Evolutionary conservation across 805 yeast species (phyloP).

Genomic region (Saccharomycopsis amapae): DNA sequence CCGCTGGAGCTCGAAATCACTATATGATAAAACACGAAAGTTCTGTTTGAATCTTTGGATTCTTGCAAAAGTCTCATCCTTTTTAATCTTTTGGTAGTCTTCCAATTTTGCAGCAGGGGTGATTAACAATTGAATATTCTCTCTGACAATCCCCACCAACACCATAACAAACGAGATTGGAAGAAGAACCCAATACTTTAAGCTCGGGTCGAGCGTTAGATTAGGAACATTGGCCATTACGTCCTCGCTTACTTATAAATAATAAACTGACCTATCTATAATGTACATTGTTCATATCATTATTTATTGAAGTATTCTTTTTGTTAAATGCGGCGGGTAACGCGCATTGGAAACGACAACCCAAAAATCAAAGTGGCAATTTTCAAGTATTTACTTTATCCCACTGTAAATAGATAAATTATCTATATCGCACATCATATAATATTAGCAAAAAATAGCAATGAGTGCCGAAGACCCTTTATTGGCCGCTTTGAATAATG

Average conservation of each 20-base stretch:
- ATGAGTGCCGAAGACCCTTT: slow-evolving; percentile 73
- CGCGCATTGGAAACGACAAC: too few species aligned
- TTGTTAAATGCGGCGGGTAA: too few species aligned
- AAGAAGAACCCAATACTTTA: slow-evolving; percentile 82
- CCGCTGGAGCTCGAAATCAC: slow-evolving; percentile 50
- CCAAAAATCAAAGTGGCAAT: slow-evolving; percentile 2
- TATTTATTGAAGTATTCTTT: too few species aligned
- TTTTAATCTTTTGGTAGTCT: slow-evolving; percentile 45
- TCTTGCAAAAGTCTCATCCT: slow-evolving; percentile 56
- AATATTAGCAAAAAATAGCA: background rate
- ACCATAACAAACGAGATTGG: slow-evolving; percentile 92
- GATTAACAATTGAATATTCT: slow-evolving; percentile 55
- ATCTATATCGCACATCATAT: background rate
- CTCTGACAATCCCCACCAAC: slow-evolving; percentile 71
- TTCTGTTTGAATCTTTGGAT: slow-evolving; percentile 53
- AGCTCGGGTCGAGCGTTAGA: slow-evolving; percentile 66
- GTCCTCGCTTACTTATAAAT: too few species aligned
- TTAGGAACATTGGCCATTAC: slow-evolving; percentile 34
- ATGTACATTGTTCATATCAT: too few species aligned
- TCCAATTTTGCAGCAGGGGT: slow-evolving; percentile 51
- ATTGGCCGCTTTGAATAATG: slow-evolving; percentile 54
- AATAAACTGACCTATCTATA: too few species aligned
- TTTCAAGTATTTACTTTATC: background rate
- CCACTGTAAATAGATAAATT: background rate
- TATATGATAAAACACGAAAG: slow-evolving; percentile 41